Evolutionary conservation across 2,329 filamentous ascomycete species (phyloP), one percentile per base, ranked within the genome.

Genomic region (Fusarium fujikuroi): DNA sequence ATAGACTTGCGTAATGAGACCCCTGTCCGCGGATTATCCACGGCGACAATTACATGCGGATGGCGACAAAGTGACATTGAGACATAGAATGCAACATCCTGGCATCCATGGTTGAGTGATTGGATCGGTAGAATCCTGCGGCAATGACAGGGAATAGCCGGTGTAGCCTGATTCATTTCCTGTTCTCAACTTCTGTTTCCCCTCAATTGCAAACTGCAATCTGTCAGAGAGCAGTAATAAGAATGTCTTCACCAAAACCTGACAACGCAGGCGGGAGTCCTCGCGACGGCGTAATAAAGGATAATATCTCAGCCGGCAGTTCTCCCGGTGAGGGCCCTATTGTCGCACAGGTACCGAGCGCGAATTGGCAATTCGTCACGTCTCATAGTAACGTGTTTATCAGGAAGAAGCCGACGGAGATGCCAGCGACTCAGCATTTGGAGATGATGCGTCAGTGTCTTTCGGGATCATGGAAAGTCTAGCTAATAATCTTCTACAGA

Each of bases 391-490:
- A 53, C 14, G 19, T 21, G 23, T 28, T 37, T 9, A 7, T 9
- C 7, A 37, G 34, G 34, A 53, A 5, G 18, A 53, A 2, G 9
- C 12, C 21, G 50, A 37, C 9, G 23, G 2, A 12, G 34, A 53
- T 16, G 9, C 10, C 9, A 53, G 19, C 15, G 52, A 62, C 7
- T 60, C 60, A 0, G 42, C 52, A 1, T 25, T 59, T 5, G 52
- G n/a, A 2, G 40, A 60, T 4, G 52, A 62, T 3, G 4, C 6
- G 52, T 59, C 15, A 43, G 40, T 39, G 1, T 16, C 3, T 2
- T 12, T 0, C 2, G 0, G 5, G 12, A 12, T 3, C 2, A 12
- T 2, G 2, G 4, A 9, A 28, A 4, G 1, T 28, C 1, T 2
- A 3, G 19, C 28, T 28, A 23, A 28, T 7, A 3, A 3, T 21